Percentiles rank a stretch among this genome's conserved stretches.
Conservation (phyloP, 805 yeast genomes). For the Grigorovia transvaalensis region DNA sequence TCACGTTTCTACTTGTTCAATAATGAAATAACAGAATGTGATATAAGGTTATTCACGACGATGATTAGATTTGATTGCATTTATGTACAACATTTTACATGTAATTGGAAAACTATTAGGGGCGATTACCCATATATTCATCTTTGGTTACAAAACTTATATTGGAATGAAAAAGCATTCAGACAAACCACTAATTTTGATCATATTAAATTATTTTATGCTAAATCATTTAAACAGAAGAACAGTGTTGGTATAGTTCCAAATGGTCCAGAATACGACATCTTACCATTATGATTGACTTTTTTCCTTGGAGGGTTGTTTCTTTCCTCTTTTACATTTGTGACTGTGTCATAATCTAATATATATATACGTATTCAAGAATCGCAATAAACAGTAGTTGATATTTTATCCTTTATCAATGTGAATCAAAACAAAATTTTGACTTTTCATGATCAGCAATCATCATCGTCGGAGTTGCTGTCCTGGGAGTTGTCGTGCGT, state of each 20-base stretch:
- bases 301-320: too few species aligned
- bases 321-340: too few species aligned
- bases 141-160: slow-evolving; percentile 70
- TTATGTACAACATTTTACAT: slow-evolving; percentile 89
- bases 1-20: slow-evolving; percentile 43
- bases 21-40: slow-evolving; percentile 73
- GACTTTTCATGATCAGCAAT: too few species aligned
- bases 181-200: slow-evolving; percentile 75
- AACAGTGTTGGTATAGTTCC: slow-evolving; percentile 82
- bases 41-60: slow-evolving; percentile 76
- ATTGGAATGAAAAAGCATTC: slow-evolving; percentile 69
- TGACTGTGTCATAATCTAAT: too few species aligned
- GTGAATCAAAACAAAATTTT: too few species aligned
- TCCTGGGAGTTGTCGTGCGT: too few species aligned
- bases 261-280: slow-evolving; percentile 75
- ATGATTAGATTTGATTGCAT: slow-evolving; percentile 85
- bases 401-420: too few species aligned
- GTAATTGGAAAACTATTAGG: slow-evolving; percentile 74
- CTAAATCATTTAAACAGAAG: slow-evolving; percentile 66
- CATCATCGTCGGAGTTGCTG: too few species aligned
- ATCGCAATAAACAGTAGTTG: too few species aligned
- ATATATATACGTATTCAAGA: too few species aligned
- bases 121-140: slow-evolving; percentile 65
- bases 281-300: slow-evolving; percentile 19
- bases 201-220: slow-evolving; percentile 85